Evolutionary conservation across 2,329 filamentous ascomycete genomes (phyloP).

Genomic region (Simplicillium aogashimaense): DNA sequence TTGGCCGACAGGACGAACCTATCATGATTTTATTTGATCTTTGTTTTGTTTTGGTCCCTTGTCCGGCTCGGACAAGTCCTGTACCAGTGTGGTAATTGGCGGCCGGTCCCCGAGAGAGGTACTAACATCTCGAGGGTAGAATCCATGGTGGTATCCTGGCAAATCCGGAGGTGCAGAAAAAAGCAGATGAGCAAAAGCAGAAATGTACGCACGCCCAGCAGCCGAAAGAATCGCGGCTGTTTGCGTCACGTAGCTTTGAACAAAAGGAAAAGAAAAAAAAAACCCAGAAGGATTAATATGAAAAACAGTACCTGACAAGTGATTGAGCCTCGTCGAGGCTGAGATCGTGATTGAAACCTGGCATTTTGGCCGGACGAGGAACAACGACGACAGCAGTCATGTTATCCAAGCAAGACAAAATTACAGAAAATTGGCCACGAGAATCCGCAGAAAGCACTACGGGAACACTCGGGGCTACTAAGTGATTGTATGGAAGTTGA

Average conservation of each 20-base stretch:
- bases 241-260: slow-evolving; percentile 9
- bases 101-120: slow-evolving; percentile 5
- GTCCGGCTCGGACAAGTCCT: slow-evolving; percentile 21
- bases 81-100: slow-evolving; percentile 6
- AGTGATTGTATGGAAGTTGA: too few relatives aligned
- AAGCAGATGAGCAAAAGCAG: slow-evolving; percentile 11
- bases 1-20: slow-evolving; percentile 20
- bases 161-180: slow-evolving; percentile 6
- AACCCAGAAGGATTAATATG: slow-evolving; percentile 33
- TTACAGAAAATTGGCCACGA: slow-evolving; percentile 2
- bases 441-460: slow-evolving; percentile 3
- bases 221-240: too few relatives aligned
- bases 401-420: slow-evolving; percentile 26
- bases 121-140: slow-evolving; percentile 3
- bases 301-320: slow-evolving; percentile 53
- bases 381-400: slow-evolving; percentile 39
- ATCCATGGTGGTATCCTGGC: slow-evolving; percentile 1
- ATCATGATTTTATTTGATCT: slow-evolving; percentile 8
- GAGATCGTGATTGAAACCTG: slow-evolving; percentile 39
- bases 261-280: slow-evolving; percentile 22
- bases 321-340: slow-evolving; percentile 51
- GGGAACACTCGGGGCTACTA: not conserved
- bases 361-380: slow-evolving; percentile 39
- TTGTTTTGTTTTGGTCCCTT: slow-evolving; percentile 18
- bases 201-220: not conserved